These are phyloP conservation scores for Zygotorulaspora florentina DNA, from an alignment of 805 yeast genomes.

Conservation along the genomic window DNA sequence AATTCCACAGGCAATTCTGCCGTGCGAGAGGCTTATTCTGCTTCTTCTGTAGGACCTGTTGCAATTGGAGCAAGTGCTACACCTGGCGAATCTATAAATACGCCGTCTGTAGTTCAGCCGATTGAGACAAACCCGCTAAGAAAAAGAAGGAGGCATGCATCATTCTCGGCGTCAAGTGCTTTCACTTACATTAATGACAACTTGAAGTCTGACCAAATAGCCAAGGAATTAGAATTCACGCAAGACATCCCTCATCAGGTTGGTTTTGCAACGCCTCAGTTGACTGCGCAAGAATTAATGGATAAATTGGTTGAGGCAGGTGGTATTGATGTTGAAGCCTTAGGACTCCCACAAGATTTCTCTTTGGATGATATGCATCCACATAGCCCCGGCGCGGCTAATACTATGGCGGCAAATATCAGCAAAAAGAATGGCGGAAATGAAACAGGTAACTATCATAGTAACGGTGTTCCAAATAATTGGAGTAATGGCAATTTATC, in stretches of 20 bases:
- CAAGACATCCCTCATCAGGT: slow-evolving; percentile 57
- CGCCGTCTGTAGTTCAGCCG: background rate
- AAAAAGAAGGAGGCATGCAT: slow-evolving; percentile 40
- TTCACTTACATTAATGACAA: slow-evolving; percentile 32
- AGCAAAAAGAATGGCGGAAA: background rate
- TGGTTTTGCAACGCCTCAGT: slow-evolving; percentile 78
- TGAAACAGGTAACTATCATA: slow-evolving; percentile 2
- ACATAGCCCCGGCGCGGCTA: background rate
- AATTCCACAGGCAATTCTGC: background rate
- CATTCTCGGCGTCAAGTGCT: slow-evolving; percentile 42
- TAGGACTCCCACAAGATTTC: slow-evolving; percentile 27
- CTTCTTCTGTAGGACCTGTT: slow-evolving; percentile 6
- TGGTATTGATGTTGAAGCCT: slow-evolving; percentile 21
- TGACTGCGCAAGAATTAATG: slow-evolving; percentile 45
- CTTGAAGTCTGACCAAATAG: slow-evolving; percentile 13
- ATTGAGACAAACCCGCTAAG: slow-evolving; percentile 3
- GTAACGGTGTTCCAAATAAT: background rate
- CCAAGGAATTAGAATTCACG: slow-evolving; percentile 16
- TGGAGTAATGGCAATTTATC: background rate
- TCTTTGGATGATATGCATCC: slow-evolving; percentile 17
- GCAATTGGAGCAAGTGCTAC: background rate
- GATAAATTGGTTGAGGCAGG: slow-evolving; percentile 32
- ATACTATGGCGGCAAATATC: background rate
- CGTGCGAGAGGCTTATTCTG: slow-evolving; percentile 1
- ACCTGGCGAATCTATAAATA: slow-evolving; percentile 1